These are phyloP conservation scores for Haplographium delicatum DNA, from an alignment of 495 filamentous ascomycete genomes.

Conservation along the genomic window DNA sequence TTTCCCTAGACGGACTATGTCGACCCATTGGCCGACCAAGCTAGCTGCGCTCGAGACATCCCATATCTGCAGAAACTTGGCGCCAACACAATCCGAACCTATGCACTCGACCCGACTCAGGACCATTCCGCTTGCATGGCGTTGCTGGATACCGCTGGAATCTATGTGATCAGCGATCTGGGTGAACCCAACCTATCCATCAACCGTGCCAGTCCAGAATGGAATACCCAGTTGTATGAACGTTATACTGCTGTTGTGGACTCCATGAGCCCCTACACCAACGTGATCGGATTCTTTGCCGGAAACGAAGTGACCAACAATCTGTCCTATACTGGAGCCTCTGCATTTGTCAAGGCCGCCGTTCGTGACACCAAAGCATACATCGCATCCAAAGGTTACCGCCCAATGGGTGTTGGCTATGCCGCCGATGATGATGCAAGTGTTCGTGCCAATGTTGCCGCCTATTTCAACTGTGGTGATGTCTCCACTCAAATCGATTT, in stretches of 20 bases:
- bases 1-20: conserved; percentile 33
- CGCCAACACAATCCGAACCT: conserved; percentile 59
- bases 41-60: conserved; percentile 56
- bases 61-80: conserved; percentile 52
- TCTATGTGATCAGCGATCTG: conserved; percentile 68
- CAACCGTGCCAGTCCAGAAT: conserved; percentile 49
- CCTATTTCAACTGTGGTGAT: conserved; percentile 67
- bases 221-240: conserved; percentile 51
- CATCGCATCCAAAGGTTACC: conserved; percentile 55
- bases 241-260: conserved; percentile 66
- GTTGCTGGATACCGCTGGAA: conserved; percentile 61
- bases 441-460: conserved; percentile 53
- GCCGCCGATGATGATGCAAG: conserved; percentile 55
- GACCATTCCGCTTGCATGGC: conserved; percentile 64
- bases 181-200: conserved; percentile 53
- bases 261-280: conserved; percentile 55
- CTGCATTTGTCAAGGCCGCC: conserved; percentile 67
- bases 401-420: conserved; percentile 64
- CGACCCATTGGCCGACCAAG: conserved; percentile 52
- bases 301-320: conserved; percentile 65
- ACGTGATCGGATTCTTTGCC: conserved; percentile 71
- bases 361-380: conserved; percentile 70
- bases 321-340: conserved; percentile 49
- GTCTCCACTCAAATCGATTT: conserved; percentile 57
- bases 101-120: conserved; percentile 55